Evolutionary conservation across 345 rosid genomes (phyloP), one percentile per base, ranked within the genome.

Genomic region (Excoecaria cochinchinensis): DNA sequence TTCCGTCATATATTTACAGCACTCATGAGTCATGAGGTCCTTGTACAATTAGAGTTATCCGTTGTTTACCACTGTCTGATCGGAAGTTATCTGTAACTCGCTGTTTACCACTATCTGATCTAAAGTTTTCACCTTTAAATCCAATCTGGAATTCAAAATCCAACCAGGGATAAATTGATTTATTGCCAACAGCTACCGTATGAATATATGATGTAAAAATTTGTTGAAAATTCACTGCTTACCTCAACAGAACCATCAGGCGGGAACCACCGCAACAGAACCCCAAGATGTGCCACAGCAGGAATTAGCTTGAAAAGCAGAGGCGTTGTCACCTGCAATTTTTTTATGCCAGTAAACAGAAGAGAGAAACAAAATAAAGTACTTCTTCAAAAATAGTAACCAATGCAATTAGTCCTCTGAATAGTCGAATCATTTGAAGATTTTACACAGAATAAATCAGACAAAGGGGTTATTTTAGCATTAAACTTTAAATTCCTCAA

Each of bases 241-340:
- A 95, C 99, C 93, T 95, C 98, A 22, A 71, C 77, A 44, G 94
- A 78, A 81, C 82, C 76, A 36, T 92, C 99, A 0, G 97, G 88
- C 16, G 94, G 84, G 78, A 91, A 95, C 98, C 99, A 95, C 80
- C 97, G 84, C 79, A 93, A 82, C 47, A 90, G 87, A 77, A 95
- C 94, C 53, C 98, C 99, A 50, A 95, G 90, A 85, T 89, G 94
- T 74, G 89, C 89, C 72, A 93, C 91, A 6, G 97, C 98, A 0
- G 99, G 99, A 76, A 93, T 93, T 79, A 93, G 82, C 86, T 95
- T 95, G 86, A 95, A 95, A 78, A 95, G 96, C 82, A 95, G 89
- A 74, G 99, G 94, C 2, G 99, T 93, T 6, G 97, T 95, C 81
- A 93, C 97, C 99, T 95, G 90, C 74, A 79, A 14, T 2, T 8